These are phyloP conservation scores for Phytophthora sp. DNA, from an alignment of 352 stramenopile genomes.

Conservation along the genomic window DNA sequence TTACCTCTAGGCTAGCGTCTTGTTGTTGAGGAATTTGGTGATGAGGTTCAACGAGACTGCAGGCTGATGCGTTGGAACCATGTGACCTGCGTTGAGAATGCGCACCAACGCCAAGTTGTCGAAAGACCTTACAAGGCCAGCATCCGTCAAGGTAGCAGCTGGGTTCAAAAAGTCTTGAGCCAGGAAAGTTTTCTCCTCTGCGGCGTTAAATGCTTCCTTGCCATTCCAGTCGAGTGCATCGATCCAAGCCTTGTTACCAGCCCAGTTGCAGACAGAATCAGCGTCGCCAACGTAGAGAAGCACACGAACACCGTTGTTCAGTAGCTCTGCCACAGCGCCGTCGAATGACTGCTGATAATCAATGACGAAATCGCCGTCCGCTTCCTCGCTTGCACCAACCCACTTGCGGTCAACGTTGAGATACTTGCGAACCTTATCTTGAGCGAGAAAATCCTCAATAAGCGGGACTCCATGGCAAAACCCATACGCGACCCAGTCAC, in stretches of 20 bases:
- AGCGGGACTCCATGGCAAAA: constrained; percentile 47
- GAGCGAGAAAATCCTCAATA: constrained; percentile 60
- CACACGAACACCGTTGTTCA: constrained; percentile 67
- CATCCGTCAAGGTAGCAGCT: not conserved
- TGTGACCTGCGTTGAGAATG: constrained; percentile 58
- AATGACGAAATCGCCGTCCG: constrained; percentile 87
- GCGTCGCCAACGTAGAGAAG: constrained; percentile 96
- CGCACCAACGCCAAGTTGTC: constrained; percentile 52
- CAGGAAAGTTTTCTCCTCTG: constrained; percentile 35
- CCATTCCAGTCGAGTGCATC: constrained; percentile 90
- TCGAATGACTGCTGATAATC: constrained; percentile 84
- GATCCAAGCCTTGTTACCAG: constrained; percentile 95
- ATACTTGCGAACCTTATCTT: constrained; percentile 28
- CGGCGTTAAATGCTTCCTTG: constrained; percentile 30
- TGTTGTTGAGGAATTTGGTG: constrained; percentile 59
- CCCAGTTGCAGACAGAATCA: constrained; percentile 97
- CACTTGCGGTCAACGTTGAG: constrained; percentile 34
- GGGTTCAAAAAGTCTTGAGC: constrained; percentile 21
- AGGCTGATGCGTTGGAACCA: constrained; percentile 59
- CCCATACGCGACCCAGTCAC: constrained; percentile 35
- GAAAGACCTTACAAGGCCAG: constrained; percentile 41
- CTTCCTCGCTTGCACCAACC: constrained; percentile 70
- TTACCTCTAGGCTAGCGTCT: not conserved
- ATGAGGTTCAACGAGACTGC: constrained; percentile 48
- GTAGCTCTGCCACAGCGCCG: constrained; percentile 79